Percentiles rank a stretch among this genome's conserved stretches.
Conservation (phyloP, 2,329 filamentous ascomycete genomes). For the Pleurostoma richardsiae region DNA sequence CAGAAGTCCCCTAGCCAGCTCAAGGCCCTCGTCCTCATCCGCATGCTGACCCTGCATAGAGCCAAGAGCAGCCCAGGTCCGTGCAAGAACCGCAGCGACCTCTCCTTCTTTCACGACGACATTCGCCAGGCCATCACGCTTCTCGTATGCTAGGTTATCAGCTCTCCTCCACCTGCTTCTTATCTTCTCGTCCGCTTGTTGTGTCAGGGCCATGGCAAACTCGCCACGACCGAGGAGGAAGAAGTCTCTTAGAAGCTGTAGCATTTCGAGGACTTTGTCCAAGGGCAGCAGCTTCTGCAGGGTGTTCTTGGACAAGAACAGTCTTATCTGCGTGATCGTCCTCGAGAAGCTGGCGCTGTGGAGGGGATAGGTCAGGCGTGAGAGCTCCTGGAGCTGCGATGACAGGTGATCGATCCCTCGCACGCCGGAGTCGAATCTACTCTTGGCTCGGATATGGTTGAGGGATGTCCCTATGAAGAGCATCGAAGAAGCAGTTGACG, state of each 20-base stretch:
- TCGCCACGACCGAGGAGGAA: conserved; percentile 85
- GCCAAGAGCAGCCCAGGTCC: conserved; percentile 77
- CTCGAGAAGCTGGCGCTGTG: conserved; percentile 64
- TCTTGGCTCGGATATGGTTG: conserved; percentile 68
- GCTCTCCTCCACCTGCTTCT: conserved; percentile 66
- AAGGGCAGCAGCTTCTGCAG: conserved; percentile 78
- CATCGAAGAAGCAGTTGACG: conserved; percentile 72
- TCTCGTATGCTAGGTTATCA: conserved; percentile 52
- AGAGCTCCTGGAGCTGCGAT: conserved; percentile 64
- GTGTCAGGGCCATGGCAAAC: conserved; percentile 81
- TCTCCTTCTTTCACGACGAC: conserved; percentile 82
- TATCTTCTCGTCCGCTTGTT: conserved; percentile 77
- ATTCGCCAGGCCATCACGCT: conserved; percentile 53
- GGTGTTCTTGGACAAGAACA: conserved; percentile 77
- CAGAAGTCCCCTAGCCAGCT: conserved; percentile 74
- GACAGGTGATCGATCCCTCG: conserved; percentile 57
- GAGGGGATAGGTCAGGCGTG: conserved; percentile 68
- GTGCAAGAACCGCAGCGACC: conserved; percentile 67
- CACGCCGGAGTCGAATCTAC: conserved; percentile 35
- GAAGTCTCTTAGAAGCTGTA: conserved; percentile 78
- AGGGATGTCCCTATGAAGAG: conserved; percentile 87
- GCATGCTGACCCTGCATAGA: conserved; percentile 64
- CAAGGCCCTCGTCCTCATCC: conserved; percentile 78
- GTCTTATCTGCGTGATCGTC: conserved; percentile 69
- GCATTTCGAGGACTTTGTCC: conserved; percentile 67